phyloP scores from a whole-genome alignment of 2,329 filamentous ascomycete species.

The Scytalidium sp. region DNA sequence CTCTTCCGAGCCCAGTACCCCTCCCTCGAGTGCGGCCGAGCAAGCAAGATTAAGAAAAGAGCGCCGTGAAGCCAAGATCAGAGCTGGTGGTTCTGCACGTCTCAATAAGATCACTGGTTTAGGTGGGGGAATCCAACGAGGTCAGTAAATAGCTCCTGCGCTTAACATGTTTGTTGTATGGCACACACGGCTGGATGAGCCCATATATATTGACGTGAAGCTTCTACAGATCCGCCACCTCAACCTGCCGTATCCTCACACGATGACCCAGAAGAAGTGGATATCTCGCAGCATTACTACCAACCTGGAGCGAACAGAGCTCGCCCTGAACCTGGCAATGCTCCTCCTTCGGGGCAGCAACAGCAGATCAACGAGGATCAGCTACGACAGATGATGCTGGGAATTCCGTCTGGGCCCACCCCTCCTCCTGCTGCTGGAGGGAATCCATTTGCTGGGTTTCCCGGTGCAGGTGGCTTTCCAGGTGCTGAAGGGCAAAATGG shows the following conservation, averaged over 20 bases:
- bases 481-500: slow-evolving; percentile 15
- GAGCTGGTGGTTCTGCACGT: slow-evolving; percentile 64
- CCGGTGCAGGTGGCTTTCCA: slow-evolving; percentile 20
- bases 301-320: slow-evolving; percentile 32
- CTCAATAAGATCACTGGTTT: slow-evolving; percentile 74
- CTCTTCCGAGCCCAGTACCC: slow-evolving; percentile 19
- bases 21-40: slow-evolving; percentile 46
- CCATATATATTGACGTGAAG: too few species aligned
- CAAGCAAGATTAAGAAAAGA: slow-evolving; percentile 76
- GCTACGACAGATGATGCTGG: slow-evolving; percentile 63
- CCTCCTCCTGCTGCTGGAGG: slow-evolving; percentile 22
- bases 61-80: slow-evolving; percentile 75
- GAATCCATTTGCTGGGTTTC: slow-evolving; percentile 30
- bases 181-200: too few species aligned
- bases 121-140: slow-evolving; percentile 53
- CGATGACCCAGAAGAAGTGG: slow-evolving; percentile 71
- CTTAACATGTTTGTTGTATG: too few species aligned
- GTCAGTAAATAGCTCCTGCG: slow-evolving; percentile 28
- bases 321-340: slow-evolving; percentile 27
- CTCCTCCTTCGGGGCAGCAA: slow-evolving; percentile 12
- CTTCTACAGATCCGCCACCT: slow-evolving; percentile 31
- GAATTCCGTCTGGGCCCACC: slow-evolving; percentile 41
- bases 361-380: slow-evolving; percentile 51
- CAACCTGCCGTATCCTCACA: slow-evolving; percentile 33
- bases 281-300: slow-evolving; percentile 73